Base-by-base conservation (phyloP, 2,329 filamentous ascomycete species). In the Ceratocystis destructans region DNA sequence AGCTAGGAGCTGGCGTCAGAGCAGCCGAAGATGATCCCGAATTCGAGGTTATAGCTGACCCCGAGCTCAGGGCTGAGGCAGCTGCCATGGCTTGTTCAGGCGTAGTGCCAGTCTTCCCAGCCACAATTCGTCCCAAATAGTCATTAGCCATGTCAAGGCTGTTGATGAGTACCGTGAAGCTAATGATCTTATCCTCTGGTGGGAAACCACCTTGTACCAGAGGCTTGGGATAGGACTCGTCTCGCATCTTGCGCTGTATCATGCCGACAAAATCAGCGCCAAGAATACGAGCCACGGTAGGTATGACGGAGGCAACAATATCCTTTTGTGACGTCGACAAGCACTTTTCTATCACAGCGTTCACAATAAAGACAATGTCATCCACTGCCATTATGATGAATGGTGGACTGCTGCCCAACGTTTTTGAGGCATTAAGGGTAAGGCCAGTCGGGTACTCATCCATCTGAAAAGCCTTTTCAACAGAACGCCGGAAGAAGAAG, bases 331-430 rank as follows among this genome's bases (percentile, higher is more conserved):
- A 90, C 0, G 95, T 97, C 0, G 89, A 87, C 25, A 97, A 79
- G 0, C 90, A 89, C 70, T 93, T 87, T 70, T 95, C 88, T 6
- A 97, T 80, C 44, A 97, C 88, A 63, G 93, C 87, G 73, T 95
- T 96, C 73, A 96, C 89, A 71, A 99, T 96, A 76, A 97, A 99
- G 93, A 99, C 97, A 72, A 97, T 91, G 77, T 96, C 94, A 77
- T 99, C 94, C 7, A 99, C 92, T 0, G 93, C 92, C 1, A 92
- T 91, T 55, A 94, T 93, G 71, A 99, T 96, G 73, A 90, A 95
- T 0, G 94, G 94, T 2, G 90, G 83, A 71, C 91, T 90, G 67
- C 86, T 83, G 64, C 87, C 84, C 55, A 96, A 79, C 2, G 87
- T 80, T 72, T 82, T 88, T 72, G 82, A 86, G 53, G 87, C 80